Conservation (phyloP, 805 yeast genomes). For the Cyberlindnera americana region DNA sequence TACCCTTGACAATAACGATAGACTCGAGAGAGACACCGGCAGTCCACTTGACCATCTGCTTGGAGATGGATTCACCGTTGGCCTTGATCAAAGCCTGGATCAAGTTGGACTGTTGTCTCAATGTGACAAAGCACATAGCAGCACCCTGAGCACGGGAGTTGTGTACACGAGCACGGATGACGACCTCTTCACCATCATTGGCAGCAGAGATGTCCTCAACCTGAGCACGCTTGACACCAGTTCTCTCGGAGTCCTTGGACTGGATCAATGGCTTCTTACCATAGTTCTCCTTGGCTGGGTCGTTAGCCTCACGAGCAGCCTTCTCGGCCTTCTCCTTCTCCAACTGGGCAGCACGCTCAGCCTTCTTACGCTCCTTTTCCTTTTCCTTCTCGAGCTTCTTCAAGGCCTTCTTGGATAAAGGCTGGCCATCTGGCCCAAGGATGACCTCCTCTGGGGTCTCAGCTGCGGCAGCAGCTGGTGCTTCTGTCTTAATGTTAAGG, state of each 20-base stretch:
- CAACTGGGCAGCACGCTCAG: constrained; percentile 83
- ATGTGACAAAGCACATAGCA: constrained; percentile 83
- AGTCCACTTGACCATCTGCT: constrained; percentile 97
- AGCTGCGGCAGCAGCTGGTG: constrained; percentile 54
- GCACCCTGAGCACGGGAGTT: constrained; percentile 94
- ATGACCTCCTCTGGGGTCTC: constrained; percentile 21
- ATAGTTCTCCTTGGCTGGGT: constrained; percentile 82
- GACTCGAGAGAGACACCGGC: constrained; percentile 82
- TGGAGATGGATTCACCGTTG: constrained; percentile 70
- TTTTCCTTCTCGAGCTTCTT: constrained; percentile 91
- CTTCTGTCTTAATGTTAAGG: constrained; percentile 5
- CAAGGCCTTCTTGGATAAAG: constrained; percentile 88
- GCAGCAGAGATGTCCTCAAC: constrained; percentile 55
- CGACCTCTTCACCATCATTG: constrained; percentile 69
- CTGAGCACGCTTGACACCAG: constrained; percentile 61
- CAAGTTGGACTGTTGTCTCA: constrained; percentile 83
- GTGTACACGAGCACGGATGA: constrained; percentile 92
- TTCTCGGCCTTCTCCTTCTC: constrained; percentile 74
- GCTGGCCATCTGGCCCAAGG: constrained; percentile 72
- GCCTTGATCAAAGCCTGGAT: constrained; percentile 85
- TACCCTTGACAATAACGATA: constrained; percentile 88
- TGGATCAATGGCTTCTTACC: constrained; percentile 88
- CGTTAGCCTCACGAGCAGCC: constrained; percentile 71
- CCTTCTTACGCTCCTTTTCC: constrained; percentile 91
- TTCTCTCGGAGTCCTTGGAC: constrained; percentile 50